phyloP scores from a whole-genome alignment of 106 monocot genomes.

The Chionographis japonica region DNA sequence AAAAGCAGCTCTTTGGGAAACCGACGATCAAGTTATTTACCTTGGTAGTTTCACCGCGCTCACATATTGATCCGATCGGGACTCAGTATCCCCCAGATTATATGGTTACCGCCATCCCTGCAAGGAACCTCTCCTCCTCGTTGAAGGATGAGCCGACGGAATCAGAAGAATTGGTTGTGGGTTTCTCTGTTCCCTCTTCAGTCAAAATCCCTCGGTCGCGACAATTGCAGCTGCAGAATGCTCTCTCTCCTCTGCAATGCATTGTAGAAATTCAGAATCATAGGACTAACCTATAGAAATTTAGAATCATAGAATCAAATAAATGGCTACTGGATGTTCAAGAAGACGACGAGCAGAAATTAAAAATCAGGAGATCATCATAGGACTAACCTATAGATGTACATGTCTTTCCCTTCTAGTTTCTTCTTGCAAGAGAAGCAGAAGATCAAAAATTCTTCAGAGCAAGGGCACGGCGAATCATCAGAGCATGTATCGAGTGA shows the following conservation, averaged over 20 bases:
- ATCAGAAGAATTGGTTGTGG: background rate
- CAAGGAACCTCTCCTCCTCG: conserved; percentile 1
- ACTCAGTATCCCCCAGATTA: background rate
- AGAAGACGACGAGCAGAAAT: background rate
- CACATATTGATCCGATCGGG: background rate
- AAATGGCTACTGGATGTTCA: no score
- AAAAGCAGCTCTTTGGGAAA: conserved; percentile 17
- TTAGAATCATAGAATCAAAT: background rate
- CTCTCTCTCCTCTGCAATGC: conserved; percentile 32
- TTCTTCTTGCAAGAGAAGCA: conserved; percentile 44
- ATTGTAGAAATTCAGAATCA: conserved; percentile 2
- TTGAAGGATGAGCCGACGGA: conserved; percentile 2
- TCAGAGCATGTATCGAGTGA: conserved; percentile 9
- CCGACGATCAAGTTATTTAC: conserved; percentile 13
- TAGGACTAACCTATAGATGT: conserved; percentile 41
- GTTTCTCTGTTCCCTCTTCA: conserved; percentile 23
- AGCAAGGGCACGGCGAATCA: background rate
- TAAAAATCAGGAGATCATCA: background rate
- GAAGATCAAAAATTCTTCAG: conserved; percentile 25
- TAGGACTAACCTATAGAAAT: background rate
- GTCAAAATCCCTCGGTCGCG: conserved; percentile 33
- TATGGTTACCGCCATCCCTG: background rate
- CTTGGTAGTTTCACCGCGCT: background rate
- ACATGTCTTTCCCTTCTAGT: conserved; percentile 40
- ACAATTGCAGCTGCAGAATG: conserved; percentile 46